Evolutionary conservation across 2,329 filamentous ascomycete species (phyloP).

Genomic region (Hymenotorrendiella dingleyae): DNA sequence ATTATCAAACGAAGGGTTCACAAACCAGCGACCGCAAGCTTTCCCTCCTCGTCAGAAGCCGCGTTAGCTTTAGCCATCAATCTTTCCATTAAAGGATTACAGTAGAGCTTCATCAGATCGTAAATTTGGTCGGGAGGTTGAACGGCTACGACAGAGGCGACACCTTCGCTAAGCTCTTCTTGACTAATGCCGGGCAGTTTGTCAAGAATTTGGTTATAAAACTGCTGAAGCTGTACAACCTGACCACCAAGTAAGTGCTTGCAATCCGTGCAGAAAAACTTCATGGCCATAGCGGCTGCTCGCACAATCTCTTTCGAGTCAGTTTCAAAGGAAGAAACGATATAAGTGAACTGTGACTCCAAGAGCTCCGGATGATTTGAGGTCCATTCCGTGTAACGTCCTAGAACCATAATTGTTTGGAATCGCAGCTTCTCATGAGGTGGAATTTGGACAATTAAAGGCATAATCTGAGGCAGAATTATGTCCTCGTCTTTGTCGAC

Average conservation of each 20-base stretch:
- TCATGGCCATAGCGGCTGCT: constrained; percentile 88
- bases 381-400: constrained; percentile 97
- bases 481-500: constrained; percentile 82
- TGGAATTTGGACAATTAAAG: constrained; percentile 87
- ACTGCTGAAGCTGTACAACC: constrained; percentile 79
- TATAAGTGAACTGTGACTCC: constrained; percentile 89
- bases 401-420: constrained; percentile 95
- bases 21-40: constrained; percentile 77
- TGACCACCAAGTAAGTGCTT: constrained; percentile 78
- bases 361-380: constrained; percentile 88
- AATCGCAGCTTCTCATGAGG: constrained; percentile 97
- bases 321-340: constrained; percentile 86
- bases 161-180: constrained; percentile 93
- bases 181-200: constrained; percentile 80
- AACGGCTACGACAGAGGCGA: constrained; percentile 83
- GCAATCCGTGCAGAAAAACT: constrained; percentile 96
- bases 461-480: constrained; percentile 87
- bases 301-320: constrained; percentile 85
- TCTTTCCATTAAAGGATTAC: constrained; percentile 79
- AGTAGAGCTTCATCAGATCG: constrained; percentile 82
- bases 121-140: constrained; percentile 79
- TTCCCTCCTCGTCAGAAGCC: constrained; percentile 75
- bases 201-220: constrained; percentile 86
- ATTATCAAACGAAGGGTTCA: constrained; percentile 1
- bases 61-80: constrained; percentile 83